Evolutionary conservation across 1,284 basidiomycete genomes (phyloP).

Genomic region (Microstroma glucosiphilum): DNA sequence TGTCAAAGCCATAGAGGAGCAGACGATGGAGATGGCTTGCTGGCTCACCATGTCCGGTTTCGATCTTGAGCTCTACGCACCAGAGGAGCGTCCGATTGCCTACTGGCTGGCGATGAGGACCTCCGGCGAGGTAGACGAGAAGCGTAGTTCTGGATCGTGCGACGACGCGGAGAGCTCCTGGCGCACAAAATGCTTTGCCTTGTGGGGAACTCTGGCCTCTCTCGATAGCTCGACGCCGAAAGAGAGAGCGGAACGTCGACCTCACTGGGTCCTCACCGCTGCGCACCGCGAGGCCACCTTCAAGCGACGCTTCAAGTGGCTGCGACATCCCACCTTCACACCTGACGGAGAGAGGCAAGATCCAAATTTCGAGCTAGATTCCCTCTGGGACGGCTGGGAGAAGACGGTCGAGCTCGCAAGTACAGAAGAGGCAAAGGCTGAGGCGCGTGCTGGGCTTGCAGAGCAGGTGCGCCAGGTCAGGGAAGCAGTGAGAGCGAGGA

Average conservation of each 20-base stretch:
- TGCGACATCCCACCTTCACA: not conserved
- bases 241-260: not conserved
- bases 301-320: slow-evolving; percentile 4
- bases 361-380: not conserved
- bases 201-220: not conserved
- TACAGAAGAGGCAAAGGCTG: not conserved
- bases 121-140: not conserved
- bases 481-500: not conserved
- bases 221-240: not conserved
- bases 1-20: slow-evolving; percentile 54
- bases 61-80: slow-evolving; percentile 66
- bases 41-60: slow-evolving; percentile 70
- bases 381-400: not conserved
- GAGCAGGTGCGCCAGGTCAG: not conserved
- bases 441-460: not conserved
- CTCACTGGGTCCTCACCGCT: not conserved
- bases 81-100: slow-evolving; percentile 63
- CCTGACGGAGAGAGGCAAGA: not conserved
- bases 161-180: not conserved
- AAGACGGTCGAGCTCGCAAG: not conserved
- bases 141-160: not conserved
- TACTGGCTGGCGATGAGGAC: slow-evolving; percentile 61
- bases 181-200: not conserved
- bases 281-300: not conserved
- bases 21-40: slow-evolving; percentile 61